These are phyloP conservation scores for Xerocomellus amylosporus DNA, from an alignment of 768 basidiomycete species.

Conservation along the genomic window DNA sequence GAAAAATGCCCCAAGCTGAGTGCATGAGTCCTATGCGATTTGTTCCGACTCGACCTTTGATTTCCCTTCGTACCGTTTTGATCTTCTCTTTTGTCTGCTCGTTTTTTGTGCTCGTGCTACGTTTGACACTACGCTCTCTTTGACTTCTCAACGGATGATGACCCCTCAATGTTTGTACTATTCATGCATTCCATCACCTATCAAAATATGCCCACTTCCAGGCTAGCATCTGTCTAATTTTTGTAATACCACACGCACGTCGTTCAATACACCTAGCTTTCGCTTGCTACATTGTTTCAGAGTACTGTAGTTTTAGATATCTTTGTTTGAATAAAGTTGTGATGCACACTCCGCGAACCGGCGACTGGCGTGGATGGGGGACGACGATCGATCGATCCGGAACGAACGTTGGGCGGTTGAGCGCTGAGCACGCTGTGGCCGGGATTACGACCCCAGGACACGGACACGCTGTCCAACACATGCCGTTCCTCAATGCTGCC, in stretches of 20 bases:
- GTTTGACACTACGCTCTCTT: conserved; percentile 16
- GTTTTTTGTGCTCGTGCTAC: conserved; percentile 7
- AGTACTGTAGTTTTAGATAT: conserved; percentile 32
- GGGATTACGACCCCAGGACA: conserved; percentile 29
- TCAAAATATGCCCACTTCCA: conserved; percentile 24
- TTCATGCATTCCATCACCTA: conserved; percentile 24
- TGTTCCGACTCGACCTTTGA: conserved; percentile 4
- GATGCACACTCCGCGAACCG: conserved; percentile 8
- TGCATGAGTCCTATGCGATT: conserved; percentile 17
- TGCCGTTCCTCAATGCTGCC: conserved; percentile 37
- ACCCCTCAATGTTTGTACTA: conserved; percentile 22
- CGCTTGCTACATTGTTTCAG: conserved; percentile 14
- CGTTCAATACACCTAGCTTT: conserved; percentile 16
- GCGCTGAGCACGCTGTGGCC: conserved; percentile 19
- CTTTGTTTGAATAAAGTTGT: conserved; percentile 20
- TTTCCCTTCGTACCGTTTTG: conserved; percentile 3
- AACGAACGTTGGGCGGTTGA: background rate
- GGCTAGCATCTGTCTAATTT: conserved; percentile 29
- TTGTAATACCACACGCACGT: conserved; percentile 27
- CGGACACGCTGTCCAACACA: conserved; percentile 21
- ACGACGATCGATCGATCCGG: background rate
- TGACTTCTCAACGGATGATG: conserved; percentile 22
- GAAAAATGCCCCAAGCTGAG: conserved; percentile 31
- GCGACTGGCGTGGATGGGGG: conserved; percentile 3
- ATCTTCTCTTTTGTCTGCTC: background rate